These are phyloP conservation scores for Plantago ovata DNA, from an alignment of 257 asterid genomes.

Conservation along the genomic window DNA sequence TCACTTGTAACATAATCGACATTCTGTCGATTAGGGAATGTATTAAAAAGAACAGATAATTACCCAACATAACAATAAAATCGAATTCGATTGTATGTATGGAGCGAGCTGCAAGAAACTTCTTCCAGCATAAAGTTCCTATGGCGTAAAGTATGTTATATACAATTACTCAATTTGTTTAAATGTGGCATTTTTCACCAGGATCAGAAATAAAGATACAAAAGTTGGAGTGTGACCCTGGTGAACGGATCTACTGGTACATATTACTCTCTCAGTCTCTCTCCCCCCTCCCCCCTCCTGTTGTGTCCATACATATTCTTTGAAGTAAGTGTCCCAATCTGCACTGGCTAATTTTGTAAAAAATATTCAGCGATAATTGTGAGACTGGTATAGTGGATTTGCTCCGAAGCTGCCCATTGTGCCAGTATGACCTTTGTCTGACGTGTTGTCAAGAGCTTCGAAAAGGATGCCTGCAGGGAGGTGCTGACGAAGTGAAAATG, in stretches of 20 bases:
- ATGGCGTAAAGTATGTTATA: no score
- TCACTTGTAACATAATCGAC: no score
- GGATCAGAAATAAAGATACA: conserved; percentile 28
- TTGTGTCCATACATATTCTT: not conserved
- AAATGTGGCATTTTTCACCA: conserved; percentile 42
- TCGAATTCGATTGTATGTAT: no score
- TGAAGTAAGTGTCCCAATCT: conserved; percentile 5
- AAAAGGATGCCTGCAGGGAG: conserved; percentile 37
- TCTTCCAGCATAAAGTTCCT: no score
- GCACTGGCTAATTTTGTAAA: not conserved
- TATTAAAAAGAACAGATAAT: no score
- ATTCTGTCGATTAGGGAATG: no score
- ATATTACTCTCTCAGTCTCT: conserved; percentile 1
- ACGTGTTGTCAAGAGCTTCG: conserved; percentile 63
- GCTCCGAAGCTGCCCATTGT: conserved; percentile 51
- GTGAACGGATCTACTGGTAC: conserved; percentile 54
- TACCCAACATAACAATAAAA: no score
- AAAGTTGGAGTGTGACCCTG: conserved; percentile 14
- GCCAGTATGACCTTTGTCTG: conserved; percentile 67
- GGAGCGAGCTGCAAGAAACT: no score
- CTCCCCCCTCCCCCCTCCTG: not conserved
- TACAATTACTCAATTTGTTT: conserved; percentile 18
- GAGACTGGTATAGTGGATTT: conserved; percentile 49
- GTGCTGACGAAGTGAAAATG: conserved; percentile 27
- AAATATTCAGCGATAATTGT: conserved; percentile 51